phyloP scores from a whole-genome alignment of 257 asterid species.

The Linderniella brevidens region DNA sequence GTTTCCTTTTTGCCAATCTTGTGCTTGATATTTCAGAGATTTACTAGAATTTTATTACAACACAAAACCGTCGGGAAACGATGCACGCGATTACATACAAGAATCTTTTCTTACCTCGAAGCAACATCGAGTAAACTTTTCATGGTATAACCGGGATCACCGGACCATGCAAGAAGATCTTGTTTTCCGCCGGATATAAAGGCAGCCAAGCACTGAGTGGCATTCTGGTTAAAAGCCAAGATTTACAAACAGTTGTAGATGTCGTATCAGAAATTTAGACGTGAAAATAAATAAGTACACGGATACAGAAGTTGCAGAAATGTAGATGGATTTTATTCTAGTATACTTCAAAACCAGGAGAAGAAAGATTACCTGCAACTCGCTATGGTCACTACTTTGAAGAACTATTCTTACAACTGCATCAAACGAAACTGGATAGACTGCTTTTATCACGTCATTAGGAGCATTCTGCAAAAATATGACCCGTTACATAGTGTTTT shows the following conservation, averaged over 20 bases:
- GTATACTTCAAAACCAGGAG: too few species aligned
- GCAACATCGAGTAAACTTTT: conserved; percentile 87
- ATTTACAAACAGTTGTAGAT: background rate
- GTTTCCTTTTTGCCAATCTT: too few species aligned
- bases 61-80: too few species aligned
- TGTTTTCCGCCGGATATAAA: conserved; percentile 76
- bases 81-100: background rate
- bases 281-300: too few species aligned
- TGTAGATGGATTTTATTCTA: too few species aligned
- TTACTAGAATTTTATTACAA: conserved; percentile 2
- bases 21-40: too few species aligned
- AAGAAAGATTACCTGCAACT: conserved; percentile 57
- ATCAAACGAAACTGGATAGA: conserved; percentile 56
- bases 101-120: conserved; percentile 71
- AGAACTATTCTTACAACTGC: conserved; percentile 60
- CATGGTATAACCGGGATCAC: conserved; percentile 79
- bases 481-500: background rate
- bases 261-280: background rate
- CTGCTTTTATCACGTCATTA: conserved; percentile 60
- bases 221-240: conserved; percentile 41
- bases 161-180: conserved; percentile 74
- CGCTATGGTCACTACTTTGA: conserved; percentile 76
- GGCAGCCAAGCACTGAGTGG: conserved; percentile 86
- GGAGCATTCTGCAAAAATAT: conserved; percentile 62
- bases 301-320: too few species aligned